Evolutionary conservation across 306 rosid species (phyloP), one percentile per base, ranked within the genome.

Genomic region (Vigna unguiculata): DNA sequence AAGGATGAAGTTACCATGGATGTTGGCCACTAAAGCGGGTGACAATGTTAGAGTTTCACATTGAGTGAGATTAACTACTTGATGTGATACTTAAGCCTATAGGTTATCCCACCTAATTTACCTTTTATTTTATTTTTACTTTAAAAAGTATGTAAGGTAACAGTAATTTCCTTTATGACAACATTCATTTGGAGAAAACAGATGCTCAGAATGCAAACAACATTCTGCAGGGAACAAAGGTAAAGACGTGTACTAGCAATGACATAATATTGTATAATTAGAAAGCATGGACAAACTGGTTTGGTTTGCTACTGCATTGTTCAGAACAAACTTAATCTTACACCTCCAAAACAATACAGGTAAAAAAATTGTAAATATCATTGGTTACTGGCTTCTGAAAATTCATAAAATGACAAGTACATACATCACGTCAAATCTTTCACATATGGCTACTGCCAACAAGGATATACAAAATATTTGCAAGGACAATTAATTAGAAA

Each of bases 401-500:
- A 71, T 49, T 63, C 55, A 45, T 38, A 61, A 68, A 12, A 21
- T 76, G 36, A 77, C 20, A 63, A 70, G 66, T 40, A 71, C 32
- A 28, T 40, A 71, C 43, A 28, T 67, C 64, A 57, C 41, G 64
- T 63, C 28, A 19, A 71, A 77, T 25, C 76, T 24, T 65, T 74
- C 76, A 28, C 32, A 82, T n/a, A 7, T 65, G 53, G 75, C 78
- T 32, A 64, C 45, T 34, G 67, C 53, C 14, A 59, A 59, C 60
- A 58, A 58, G 21, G 40, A 78, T 47, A 43, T n/a, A 55, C 17
- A 40, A 20, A 52, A 55, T 24, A 47, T 57, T 57, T 30, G 65
- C 78, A 64, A 65, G 21, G 53, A 71, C 22, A 64, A 48, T 80
- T 52, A 16, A 40, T 19, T 19, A 80, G 67, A 72, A 72, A 63